Evolutionary conservation across 495 filamentous ascomycete genomes (phyloP).

Genomic region (Aspergillus affinis): DNA sequence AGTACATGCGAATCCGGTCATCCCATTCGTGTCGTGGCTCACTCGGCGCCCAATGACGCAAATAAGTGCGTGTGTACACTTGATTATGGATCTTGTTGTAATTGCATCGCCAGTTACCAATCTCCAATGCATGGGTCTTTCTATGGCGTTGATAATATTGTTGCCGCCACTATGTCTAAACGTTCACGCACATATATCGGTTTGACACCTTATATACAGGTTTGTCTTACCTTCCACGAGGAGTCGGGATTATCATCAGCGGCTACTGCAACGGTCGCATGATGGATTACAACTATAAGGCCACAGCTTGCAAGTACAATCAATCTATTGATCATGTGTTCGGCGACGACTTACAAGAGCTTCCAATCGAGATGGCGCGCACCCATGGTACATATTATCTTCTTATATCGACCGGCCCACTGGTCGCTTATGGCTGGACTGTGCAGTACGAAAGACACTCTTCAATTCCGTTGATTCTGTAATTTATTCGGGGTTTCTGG

Average conservation of each 20-base stretch:
- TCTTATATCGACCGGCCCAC: too few species aligned
- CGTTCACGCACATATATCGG: not conserved
- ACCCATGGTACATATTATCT: too few species aligned
- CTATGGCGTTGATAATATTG: not conserved
- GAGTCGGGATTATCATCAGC: not conserved
- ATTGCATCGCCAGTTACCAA: too few species aligned
- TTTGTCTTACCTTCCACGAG: not conserved
- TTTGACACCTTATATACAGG: not conserved
- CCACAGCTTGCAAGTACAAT: not conserved
- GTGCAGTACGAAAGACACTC: too few species aligned
- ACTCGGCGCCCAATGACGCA: too few species aligned
- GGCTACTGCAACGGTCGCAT: constrained; percentile 2
- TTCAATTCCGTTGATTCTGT: not conserved
- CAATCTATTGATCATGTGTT: not conserved
- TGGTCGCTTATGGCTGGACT: too few species aligned
- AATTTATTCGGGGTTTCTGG: constrained; percentile 1
- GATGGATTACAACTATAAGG: constrained; percentile 1
- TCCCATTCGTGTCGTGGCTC: too few species aligned
- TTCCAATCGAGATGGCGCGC: not conserved
- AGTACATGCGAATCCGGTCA: too few species aligned
- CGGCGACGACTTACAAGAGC: not conserved
- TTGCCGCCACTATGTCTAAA: not conserved
- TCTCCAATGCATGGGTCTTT: constrained; percentile 4
- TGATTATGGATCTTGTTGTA: too few species aligned
- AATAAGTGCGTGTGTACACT: too few species aligned